Conservation (phyloP, 768 basidiomycete genomes). For the Naematelia aurantialba region DNA sequence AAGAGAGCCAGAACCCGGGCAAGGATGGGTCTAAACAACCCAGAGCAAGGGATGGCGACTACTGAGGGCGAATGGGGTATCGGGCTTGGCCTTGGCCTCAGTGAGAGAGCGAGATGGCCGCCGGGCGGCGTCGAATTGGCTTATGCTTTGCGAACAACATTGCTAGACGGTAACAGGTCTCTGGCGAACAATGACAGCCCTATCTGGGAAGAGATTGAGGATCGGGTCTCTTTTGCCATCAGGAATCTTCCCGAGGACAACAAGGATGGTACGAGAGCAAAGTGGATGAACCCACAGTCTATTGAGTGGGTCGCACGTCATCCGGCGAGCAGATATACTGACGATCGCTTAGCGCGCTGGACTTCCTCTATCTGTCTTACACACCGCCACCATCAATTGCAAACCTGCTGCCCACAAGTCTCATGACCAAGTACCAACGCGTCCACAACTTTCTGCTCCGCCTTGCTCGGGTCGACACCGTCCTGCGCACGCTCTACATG, state of each 20-base stretch:
- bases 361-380: slow-evolving; percentile 87
- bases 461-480: slow-evolving; percentile 65
- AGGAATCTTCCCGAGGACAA: slow-evolving; percentile 59
- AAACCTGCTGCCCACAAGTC: slow-evolving; percentile 64
- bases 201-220: slow-evolving; percentile 47
- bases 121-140: slow-evolving; percentile 80
- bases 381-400: slow-evolving; percentile 76
- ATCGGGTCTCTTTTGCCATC: slow-evolving; percentile 72
- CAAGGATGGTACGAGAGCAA: slow-evolving; percentile 61
- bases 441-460: slow-evolving; percentile 76
- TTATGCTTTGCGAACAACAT: slow-evolving; percentile 75
- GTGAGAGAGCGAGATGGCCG: slow-evolving; percentile 75
- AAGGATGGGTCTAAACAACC: slow-evolving; percentile 52
- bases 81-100: slow-evolving; percentile 69
- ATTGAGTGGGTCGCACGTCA: slow-evolving; percentile 51
- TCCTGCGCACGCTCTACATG: slow-evolving; percentile 20
- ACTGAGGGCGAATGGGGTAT: slow-evolving; percentile 55
- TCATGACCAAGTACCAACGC: slow-evolving; percentile 79
- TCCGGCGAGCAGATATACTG: slow-evolving; percentile 54
- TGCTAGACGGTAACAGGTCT: slow-evolving; percentile 68
- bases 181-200: slow-evolving; percentile 23
- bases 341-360: slow-evolving; percentile 57
- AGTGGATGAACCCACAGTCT: slow-evolving; percentile 72
- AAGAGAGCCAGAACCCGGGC: slow-evolving; percentile 42
- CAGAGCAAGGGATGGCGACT: slow-evolving; percentile 50